Evolutionary conservation across 2,329 filamentous ascomycete species (phyloP).

Genomic region (Calonectria henricotiae): DNA sequence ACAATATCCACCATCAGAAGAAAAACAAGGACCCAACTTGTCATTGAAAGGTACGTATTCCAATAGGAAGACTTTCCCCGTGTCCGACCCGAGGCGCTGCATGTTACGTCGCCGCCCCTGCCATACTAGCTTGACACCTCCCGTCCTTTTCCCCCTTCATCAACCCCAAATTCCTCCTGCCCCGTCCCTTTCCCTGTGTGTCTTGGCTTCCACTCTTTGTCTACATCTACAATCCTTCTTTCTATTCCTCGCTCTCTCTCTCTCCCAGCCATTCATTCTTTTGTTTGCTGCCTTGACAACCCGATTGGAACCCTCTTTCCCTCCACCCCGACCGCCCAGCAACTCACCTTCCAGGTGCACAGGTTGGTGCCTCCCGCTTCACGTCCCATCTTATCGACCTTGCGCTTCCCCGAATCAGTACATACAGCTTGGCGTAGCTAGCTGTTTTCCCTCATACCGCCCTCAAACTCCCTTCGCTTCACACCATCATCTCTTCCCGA

Average conservation of each 20-base stretch:
- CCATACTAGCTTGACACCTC: conserved; percentile 44
- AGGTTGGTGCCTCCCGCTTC: conserved; percentile 46
- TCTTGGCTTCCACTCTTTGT: conserved; percentile 32
- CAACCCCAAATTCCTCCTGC: conserved; percentile 35
- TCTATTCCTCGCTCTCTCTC: not conserved
- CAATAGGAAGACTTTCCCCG: conserved; percentile 24
- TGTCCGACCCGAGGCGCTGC: conserved; percentile 45
- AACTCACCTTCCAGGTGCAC: conserved; percentile 39
- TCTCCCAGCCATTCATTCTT: conserved; percentile 32
- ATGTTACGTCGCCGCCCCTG: conserved; percentile 47
- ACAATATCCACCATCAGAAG: conserved; percentile 33
- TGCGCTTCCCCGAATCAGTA: conserved; percentile 1
- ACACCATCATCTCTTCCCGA: conserved; percentile 40
- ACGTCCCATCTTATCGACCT: conserved; percentile 2
- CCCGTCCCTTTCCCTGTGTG: conserved; percentile 15
- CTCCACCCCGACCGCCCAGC: conserved; percentile 21
- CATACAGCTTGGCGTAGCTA: conserved; percentile 28
- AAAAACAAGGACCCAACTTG: conserved; percentile 44
- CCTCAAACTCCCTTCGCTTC: conserved; percentile 8
- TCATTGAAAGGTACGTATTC: conserved; percentile 50
- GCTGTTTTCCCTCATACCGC: conserved; percentile 5
- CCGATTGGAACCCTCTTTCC: conserved; percentile 37
- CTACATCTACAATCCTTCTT: conserved; percentile 24
- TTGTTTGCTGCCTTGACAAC: conserved; percentile 19
- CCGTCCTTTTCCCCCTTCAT: conserved; percentile 44